These are phyloP conservation scores for Coelastrella sp. DNA, from an alignment of 139 green algal species.

Conservation along the genomic window DNA sequence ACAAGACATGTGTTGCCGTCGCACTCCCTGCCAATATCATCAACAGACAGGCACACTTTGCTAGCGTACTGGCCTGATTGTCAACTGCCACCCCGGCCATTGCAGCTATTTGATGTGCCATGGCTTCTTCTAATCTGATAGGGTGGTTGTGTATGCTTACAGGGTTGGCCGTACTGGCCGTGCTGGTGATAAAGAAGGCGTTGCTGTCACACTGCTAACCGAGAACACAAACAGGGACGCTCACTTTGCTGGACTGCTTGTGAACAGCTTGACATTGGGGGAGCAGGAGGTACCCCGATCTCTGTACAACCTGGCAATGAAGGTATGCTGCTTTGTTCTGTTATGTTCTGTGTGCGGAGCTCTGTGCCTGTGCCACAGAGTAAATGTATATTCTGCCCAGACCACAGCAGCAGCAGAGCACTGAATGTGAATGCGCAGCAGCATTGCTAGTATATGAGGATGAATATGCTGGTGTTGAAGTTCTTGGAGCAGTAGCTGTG, in stretches of 20 bases:
- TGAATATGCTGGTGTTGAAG: too few species aligned
- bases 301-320: constrained; percentile 81
- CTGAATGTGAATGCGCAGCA: not conserved
- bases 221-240: constrained; percentile 62
- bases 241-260: constrained; percentile 82
- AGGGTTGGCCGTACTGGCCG: constrained; percentile 93
- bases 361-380: too few species aligned
- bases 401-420: too few species aligned
- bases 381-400: too few species aligned
- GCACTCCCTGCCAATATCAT: too few species aligned
- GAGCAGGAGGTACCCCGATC: constrained; percentile 81
- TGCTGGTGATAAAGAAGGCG: constrained; percentile 94
- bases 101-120: too few species aligned
- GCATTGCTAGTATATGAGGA: not conserved
- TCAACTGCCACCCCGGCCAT: too few species aligned
- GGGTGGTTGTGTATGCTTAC: not conserved
- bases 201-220: constrained; percentile 88
- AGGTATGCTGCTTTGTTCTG: constrained; percentile 46
- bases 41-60: too few species aligned
- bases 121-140: too few species aligned
- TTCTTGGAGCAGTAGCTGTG: too few species aligned
- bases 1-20: too few species aligned
- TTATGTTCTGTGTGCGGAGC: not conserved
- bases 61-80: too few species aligned
- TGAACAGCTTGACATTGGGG: constrained; percentile 74